Evolutionary conservation across 2,329 filamentous ascomycete genomes (phyloP).

Genomic region (Grosmannia serpens): DNA sequence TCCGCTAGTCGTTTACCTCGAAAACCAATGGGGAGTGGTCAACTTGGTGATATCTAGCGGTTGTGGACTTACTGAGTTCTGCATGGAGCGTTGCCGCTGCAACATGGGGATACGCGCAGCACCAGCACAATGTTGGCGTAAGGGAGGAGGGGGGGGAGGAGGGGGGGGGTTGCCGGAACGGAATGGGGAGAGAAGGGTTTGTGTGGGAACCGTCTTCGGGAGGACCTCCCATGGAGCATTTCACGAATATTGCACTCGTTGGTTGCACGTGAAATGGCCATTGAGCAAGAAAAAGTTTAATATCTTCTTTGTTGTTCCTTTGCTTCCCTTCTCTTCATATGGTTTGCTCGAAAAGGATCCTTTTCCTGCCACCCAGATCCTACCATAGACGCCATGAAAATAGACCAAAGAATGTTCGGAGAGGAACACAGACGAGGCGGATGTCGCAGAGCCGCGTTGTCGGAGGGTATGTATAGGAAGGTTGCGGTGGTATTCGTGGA

Average conservation of each 20-base stretch:
- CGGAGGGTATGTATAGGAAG: not conserved
- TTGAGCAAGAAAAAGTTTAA: conserved; percentile 35
- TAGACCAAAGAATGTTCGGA: not conserved
- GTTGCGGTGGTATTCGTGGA: not conserved
- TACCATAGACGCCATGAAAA: conserved; percentile 11
- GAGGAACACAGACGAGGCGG: not conserved
- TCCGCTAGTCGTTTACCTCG: conserved; percentile 94
- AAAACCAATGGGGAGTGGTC: conserved; percentile 60
- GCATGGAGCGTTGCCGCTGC: not conserved
- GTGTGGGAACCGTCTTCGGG: conserved; percentile 45
- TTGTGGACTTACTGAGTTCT: conserved; percentile 5
- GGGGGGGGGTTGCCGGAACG: not conserved
- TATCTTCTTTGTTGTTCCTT: conserved; percentile 23
- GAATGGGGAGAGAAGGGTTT: not conserved
- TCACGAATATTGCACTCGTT: conserved; percentile 33
- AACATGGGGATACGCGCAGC: not conserved
- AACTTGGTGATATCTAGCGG: conserved; percentile 87
- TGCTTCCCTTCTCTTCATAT: conserved; percentile 4
- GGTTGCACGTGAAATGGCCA: conserved; percentile 56
- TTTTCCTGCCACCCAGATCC: conserved; percentile 8
- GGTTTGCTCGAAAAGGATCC: conserved; percentile 8
- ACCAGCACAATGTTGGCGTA: not conserved
- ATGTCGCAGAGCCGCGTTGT: not conserved
- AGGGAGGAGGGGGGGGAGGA: not conserved
- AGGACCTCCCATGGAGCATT: conserved; percentile 67